A percentile compares a stretch with the other conserved stretches of the same genome.
Evolutionary conservation across 768 basidiomycete genomes (phyloP).

Genomic region (Plicaturopsis crispa): DNA sequence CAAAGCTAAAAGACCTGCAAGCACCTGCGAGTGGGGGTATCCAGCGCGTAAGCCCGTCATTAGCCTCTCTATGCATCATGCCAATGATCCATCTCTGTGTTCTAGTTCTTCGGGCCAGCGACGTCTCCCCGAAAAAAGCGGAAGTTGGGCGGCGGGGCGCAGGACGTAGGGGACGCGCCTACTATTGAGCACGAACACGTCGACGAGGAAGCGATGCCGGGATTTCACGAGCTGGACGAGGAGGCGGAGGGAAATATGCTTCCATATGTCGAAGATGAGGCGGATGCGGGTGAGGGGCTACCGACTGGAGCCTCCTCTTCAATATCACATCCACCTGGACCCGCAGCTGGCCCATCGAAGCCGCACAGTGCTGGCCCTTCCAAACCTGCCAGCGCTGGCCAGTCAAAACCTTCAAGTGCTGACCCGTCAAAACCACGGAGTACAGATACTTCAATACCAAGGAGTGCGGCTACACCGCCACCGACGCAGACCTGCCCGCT

Average conservation of each 20-base stretch:
- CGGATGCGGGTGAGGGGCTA: slow-evolving; percentile 8
- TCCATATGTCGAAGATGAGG: slow-evolving; percentile 5
- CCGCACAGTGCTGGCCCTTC: not conserved
- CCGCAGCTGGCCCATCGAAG: slow-evolving; percentile 1
- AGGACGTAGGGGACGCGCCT: no score
- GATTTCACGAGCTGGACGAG: slow-evolving; percentile 44
- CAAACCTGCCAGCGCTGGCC: slow-evolving; percentile 1
- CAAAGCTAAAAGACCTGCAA: slow-evolving; percentile 80
- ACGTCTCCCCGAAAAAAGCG: no score
- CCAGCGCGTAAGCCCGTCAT: slow-evolving; percentile 54
- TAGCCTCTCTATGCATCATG: no score
- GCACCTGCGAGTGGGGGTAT: slow-evolving; percentile 48
- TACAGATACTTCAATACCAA: no score
- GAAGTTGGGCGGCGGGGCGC: no score
- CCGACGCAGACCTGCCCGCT: slow-evolving; percentile 59
- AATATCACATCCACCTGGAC: slow-evolving; percentile 11
- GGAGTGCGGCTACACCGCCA: no score
- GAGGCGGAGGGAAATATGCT: slow-evolving; percentile 20
- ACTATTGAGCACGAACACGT: slow-evolving; percentile 5
- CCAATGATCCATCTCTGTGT: not conserved
- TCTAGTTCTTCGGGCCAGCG: slow-evolving; percentile 60
- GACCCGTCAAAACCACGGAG: no score
- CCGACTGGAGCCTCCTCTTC: slow-evolving; percentile 1
- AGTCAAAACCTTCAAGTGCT: slow-evolving; percentile 6
- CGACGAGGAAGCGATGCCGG: slow-evolving; percentile 38